Conservation (phyloP, 129 eudicot species). For the Saposhnikovia divaricata region DNA sequence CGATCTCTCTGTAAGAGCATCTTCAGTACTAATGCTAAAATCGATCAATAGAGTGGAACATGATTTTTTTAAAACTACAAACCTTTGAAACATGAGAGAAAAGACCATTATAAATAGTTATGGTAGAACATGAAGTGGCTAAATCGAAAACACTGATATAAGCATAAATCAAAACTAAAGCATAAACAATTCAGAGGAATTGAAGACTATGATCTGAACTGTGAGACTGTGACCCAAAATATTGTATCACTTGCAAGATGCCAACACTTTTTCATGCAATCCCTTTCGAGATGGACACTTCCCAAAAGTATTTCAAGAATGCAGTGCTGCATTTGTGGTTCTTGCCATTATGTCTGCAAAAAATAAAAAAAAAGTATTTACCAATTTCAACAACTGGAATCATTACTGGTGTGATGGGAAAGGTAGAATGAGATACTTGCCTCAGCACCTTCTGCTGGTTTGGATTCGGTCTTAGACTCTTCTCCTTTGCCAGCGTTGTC, state of each 20-base stretch:
- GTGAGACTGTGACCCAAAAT: neutral
- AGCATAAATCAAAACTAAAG: neutral
- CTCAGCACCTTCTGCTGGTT: neutral
- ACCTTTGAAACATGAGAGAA: neutral
- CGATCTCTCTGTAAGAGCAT: no score
- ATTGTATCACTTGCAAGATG: neutral
- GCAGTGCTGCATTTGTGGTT: neutral
- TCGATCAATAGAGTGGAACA: neutral
- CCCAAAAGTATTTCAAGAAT: neutral
- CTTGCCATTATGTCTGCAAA: constrained; percentile 8
- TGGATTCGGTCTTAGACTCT: constrained; percentile 8
- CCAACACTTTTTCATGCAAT: neutral
- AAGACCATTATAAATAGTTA: neutral
- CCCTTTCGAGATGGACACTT: neutral
- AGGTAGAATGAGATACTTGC: neutral
- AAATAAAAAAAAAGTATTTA: neutral
- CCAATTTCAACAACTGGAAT: neutral
- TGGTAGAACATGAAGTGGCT: neutral
- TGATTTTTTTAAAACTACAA: neutral
- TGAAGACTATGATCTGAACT: neutral
- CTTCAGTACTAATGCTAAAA: no score
- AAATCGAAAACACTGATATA: neutral
- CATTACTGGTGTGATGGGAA: neutral
- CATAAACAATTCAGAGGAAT: neutral
- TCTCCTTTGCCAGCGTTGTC: constrained; percentile 8